Base-by-base conservation (phyloP, 352 stramenopile genomes). In the Hyaloperonospora arabidopsidis region DNA sequence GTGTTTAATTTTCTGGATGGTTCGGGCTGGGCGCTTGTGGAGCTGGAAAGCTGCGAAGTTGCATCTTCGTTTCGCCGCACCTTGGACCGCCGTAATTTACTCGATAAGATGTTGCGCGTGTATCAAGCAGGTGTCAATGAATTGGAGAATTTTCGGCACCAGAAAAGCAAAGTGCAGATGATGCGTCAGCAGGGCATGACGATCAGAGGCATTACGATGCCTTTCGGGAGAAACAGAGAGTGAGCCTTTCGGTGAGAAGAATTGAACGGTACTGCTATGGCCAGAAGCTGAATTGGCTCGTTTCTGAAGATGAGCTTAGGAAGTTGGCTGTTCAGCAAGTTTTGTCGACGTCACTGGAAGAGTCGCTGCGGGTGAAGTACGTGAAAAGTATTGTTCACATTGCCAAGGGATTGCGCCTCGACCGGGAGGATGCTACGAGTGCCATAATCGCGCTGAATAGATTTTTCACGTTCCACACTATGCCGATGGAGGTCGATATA, bases 391-490 rank as follows among this genome's bases (percentile, higher is more conserved):
- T 94, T 45, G 61, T 84, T 38, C 68, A 73, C 23, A 78, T 94
- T 6, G 68, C 70, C 4, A 89, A 80, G 44, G 63, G 61, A 7
- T 65, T 92, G 23, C 70, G 74, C 23, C 49, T 90, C 4, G 79
- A 88, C 21, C 69, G 78, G 11, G 78, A 85, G 50, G 80, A 91
- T 59, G 74, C 70, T 14, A 76, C 81, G 5, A 90, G 79, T 65
- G 73, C 81, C 18, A 78, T 92, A 21, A 61, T 92, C n/a, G 70
- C 80, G 11, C 64, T 94, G 23, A 81, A 92, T 48, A 71, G 79
- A n/a, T 89, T 76, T 43, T 82, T 87, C 41, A 87, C 79, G 18
- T 86, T 89, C 38, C 68, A 84, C 40, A 58, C 77, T 2, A 91
- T 92, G 76, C 64, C 70, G 13, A 74, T 76, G 48, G 84, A 86